phyloP scores from a whole-genome alignment of 2,329 filamentous ascomycete species.

The Pyrenochaeta sp. region DNA sequence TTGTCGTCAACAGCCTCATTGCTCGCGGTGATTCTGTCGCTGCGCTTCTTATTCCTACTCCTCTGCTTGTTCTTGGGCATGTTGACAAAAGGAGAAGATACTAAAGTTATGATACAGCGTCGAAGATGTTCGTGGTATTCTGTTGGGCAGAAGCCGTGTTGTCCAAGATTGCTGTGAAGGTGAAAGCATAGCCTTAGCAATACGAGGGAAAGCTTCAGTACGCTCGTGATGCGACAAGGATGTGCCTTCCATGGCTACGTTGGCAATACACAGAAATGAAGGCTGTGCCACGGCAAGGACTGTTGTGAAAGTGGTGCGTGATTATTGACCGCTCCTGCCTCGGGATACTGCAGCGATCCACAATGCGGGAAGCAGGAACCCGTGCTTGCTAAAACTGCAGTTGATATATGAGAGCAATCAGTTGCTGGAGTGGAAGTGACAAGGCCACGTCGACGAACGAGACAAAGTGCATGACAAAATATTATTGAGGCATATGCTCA shows the following conservation, averaged over 20 bases:
- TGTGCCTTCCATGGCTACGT: conserved; percentile 17
- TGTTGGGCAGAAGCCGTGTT: conserved; percentile 30
- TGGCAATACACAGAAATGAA: conserved; percentile 2
- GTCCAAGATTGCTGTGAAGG: conserved; percentile 19
- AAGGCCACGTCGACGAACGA: not conserved
- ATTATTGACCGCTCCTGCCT: conserved; percentile 4
- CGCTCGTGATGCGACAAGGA: not conserved
- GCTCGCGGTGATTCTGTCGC: not conserved
- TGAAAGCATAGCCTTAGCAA: conserved; percentile 6
- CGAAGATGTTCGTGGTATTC: conserved; percentile 32
- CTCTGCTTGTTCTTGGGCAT: conserved; percentile 30
- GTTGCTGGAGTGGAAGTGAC: not conserved
- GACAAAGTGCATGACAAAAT: not conserved
- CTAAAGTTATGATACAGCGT: conserved; percentile 30
- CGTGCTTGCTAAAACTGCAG: not conserved
- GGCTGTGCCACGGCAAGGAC: not conserved
- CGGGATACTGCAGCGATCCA: conserved; percentile 9
- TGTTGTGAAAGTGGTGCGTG: not conserved
- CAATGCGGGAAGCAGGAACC: conserved; percentile 1
- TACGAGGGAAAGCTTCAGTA: conserved; percentile 3
- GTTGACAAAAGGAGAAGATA: conserved; percentile 22
- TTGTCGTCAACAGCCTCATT: not conserved
- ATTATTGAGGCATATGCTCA: not conserved
- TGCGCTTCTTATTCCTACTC: conserved; percentile 11
- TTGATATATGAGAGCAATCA: not conserved